A percentile compares a stretch with the other conserved stretches of the same genome.
Conservation (phyloP, 139 green algal species). For the Eudorina sp. region DNA sequence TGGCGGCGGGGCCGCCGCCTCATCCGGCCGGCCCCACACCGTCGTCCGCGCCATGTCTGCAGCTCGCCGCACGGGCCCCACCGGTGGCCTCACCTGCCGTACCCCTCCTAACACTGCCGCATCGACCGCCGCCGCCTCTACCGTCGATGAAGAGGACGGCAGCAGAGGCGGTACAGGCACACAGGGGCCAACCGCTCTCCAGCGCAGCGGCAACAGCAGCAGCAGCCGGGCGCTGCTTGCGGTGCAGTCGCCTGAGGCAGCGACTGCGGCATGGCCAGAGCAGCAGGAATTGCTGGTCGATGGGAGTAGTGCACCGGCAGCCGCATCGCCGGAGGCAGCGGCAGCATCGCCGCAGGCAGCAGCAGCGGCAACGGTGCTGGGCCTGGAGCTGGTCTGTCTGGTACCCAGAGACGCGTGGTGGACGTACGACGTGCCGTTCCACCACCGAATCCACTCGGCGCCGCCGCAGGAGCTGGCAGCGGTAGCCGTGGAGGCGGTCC, state of each 20-base stretch:
- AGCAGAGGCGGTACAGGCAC: background rate
- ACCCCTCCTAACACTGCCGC: background rate
- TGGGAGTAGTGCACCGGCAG: too few species aligned
- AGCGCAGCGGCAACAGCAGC: background rate
- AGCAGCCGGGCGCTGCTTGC: background rate
- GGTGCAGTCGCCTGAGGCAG: too few species aligned
- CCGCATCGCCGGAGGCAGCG: too few species aligned
- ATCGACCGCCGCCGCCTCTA: background rate
- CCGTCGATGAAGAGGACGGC: background rate
- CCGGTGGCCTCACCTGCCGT: background rate
- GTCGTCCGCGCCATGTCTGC: background rate
- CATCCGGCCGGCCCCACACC: too few species aligned
- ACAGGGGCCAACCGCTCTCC: background rate
- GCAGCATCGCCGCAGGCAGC: too few species aligned
- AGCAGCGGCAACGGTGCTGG: too few species aligned
- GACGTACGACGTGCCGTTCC: constrained; percentile 22
- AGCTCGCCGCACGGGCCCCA: too few species aligned
- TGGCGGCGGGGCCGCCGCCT: too few species aligned
- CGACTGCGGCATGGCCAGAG: too few species aligned
- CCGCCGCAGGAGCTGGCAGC: background rate
- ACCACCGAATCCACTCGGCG: background rate
- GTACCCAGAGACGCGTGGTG: background rate
- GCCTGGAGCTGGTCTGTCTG: background rate
- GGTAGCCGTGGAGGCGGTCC: too few species aligned
- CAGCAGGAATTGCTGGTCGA: too few species aligned